Base-by-base conservation (phyloP, 345 rosid genomes). In the Eucalyptus pauciflora region DNA sequence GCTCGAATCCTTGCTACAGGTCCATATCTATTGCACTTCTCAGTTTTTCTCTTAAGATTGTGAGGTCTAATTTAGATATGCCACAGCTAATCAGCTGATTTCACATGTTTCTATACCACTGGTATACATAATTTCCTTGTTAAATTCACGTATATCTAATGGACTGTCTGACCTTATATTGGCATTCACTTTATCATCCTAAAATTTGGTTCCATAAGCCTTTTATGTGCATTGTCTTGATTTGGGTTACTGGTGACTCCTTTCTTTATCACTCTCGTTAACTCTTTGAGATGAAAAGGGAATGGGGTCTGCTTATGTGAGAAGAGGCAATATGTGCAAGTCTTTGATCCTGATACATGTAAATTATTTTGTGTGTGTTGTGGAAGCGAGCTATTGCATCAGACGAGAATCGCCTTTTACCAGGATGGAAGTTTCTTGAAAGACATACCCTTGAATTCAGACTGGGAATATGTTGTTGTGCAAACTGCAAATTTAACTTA, bases 1-100 rank as follows among this genome's bases (percentile, higher is more conserved):
- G 96, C 93, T 97, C 86, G 99, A 97, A 92, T 95, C 97, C 51
- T 92, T 96, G 90, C 88, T 96, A 86, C 99, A 97, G 99, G 99
- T 97, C 90, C 85, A 83, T 58, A 89, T 45, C 50, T 64, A 41
- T 88, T 51, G 67, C 88, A 27, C 4, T 8, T 86, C 45, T 71
- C 52, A 24, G n/a, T 46, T 88, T 41, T 88, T 27, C 25, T 50
- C 7, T 15, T 52, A n/a, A 37, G 83, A 49, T 86, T n/a, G 41
- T 49, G 25, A 41, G 64, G 87, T 86, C 87, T 37, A 10, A 3
- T 71, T 71, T 71, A 37, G 13, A 2, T 37, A 71, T 71, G 46
- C 46, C 83, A 71, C 46, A 37, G 83, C 46, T 71, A 71, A 41
- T 71, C 46, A 18, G 46, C 83, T 71, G 27, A 71, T 71, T 71